Evolutionary conservation across 2,329 filamentous ascomycete genomes (phyloP).

Genomic region (Hymenoscyphus infarciens): DNA sequence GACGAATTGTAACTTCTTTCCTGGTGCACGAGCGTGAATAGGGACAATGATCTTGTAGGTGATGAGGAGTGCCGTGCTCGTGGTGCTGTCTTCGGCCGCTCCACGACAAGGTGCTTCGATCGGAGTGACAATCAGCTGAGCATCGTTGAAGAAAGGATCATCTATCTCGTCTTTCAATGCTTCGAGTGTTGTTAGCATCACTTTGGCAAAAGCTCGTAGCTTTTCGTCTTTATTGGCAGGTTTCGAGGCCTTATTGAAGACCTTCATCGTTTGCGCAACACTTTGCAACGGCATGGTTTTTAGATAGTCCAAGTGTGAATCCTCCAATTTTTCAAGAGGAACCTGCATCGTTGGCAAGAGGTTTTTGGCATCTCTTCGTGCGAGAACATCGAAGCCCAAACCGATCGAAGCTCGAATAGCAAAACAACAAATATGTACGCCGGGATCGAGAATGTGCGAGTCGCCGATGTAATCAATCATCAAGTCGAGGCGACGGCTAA

Average conservation of each 20-base stretch:
- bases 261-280: constrained; percentile 40
- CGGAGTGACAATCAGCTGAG: constrained; percentile 42
- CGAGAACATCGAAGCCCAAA: constrained; percentile 36
- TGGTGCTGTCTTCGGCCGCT: constrained; percentile 24
- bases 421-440: constrained; percentile 57
- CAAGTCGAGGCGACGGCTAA: constrained; percentile 57
- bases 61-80: constrained; percentile 42
- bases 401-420: constrained; percentile 49
- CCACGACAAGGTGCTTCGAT: constrained; percentile 43
- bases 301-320: constrained; percentile 53
- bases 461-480: constrained; percentile 59
- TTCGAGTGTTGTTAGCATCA: constrained; percentile 44
- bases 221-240: constrained; percentile 37
- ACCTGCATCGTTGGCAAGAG: constrained; percentile 58
- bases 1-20: constrained; percentile 53
- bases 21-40: constrained; percentile 52
- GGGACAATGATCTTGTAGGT: constrained; percentile 60
- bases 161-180: constrained; percentile 42
- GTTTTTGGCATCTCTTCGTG: constrained; percentile 43
- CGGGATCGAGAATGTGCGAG: constrained; percentile 45
- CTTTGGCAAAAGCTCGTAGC: constrained; percentile 44
- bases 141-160: constrained; percentile 45
- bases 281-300: constrained; percentile 43
- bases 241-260: constrained; percentile 36
- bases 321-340: constrained; percentile 46